These are phyloP conservation scores for Suillus bovinus DNA, from an alignment of 768 basidiomycete genomes.

Conservation along the genomic window DNA sequence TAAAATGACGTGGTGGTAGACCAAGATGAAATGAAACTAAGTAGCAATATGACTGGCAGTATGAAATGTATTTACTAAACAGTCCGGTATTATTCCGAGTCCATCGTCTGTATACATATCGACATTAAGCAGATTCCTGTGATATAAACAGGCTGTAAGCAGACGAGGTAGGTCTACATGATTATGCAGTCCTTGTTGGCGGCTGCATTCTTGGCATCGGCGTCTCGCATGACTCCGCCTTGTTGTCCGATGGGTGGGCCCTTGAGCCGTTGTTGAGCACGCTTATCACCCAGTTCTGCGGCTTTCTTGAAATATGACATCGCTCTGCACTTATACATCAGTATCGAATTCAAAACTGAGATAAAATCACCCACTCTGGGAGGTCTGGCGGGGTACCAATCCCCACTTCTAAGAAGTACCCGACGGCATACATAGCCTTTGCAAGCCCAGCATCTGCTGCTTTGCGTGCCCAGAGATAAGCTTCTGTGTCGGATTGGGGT, in stretches of 20 bases:
- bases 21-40: background rate
- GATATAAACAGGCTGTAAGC: background rate
- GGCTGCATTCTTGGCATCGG: slow-evolving; percentile 47
- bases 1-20: background rate
- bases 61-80: background rate
- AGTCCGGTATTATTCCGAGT: slow-evolving; percentile 1
- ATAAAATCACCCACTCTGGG: slow-evolving; percentile 53
- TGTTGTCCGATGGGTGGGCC: slow-evolving; percentile 54
- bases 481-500: slow-evolving; percentile 98
- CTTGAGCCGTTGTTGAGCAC: slow-evolving; percentile 82
- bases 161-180: slow-evolving; percentile 49
- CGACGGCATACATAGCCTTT: slow-evolving; percentile 97
- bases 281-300: slow-evolving; percentile 91
- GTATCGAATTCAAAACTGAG: slow-evolving; percentile 4
- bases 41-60: background rate
- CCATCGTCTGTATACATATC: slow-evolving; percentile 6
- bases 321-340: slow-evolving; percentile 46
- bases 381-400: slow-evolving; percentile 74
- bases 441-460: slow-evolving; percentile 89
- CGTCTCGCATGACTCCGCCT: slow-evolving; percentile 61
- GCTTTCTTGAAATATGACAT: slow-evolving; percentile 85
- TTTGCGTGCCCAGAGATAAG: slow-evolving; percentile 95
- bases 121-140: slow-evolving; percentile 1
- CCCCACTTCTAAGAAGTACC: slow-evolving; percentile 96
- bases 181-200: slow-evolving; percentile 86